Conservation (phyloP, 1,284 basidiomycete species). For the Inonotus obliquus region DNA sequence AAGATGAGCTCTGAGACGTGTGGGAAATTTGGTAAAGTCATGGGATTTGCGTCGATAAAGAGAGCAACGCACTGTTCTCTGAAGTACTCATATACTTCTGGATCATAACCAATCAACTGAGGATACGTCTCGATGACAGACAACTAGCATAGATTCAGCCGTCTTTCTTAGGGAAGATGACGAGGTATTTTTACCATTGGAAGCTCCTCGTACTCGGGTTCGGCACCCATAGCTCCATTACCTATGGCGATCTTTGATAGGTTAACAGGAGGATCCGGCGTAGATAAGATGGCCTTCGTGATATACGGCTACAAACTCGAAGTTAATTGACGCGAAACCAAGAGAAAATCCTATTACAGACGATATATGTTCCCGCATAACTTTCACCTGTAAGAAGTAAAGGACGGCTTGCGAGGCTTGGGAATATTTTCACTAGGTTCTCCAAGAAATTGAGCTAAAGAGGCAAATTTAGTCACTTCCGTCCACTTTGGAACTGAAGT, state of each 20-base stretch:
- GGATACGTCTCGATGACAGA: constrained; percentile 64
- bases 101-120: constrained; percentile 67
- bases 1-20: constrained; percentile 42
- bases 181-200: constrained; percentile 40
- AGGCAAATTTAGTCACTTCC: not conserved
- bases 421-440: constrained; percentile 66
- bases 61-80: constrained; percentile 49
- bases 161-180: not conserved
- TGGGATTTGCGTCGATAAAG: not conserved
- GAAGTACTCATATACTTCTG: constrained; percentile 61
- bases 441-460: constrained; percentile 60
- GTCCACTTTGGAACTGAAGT: not conserved
- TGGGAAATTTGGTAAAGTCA: not conserved
- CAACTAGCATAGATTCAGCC: constrained; percentile 32
- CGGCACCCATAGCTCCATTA: constrained; percentile 53
- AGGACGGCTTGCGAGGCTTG: constrained; percentile 53
- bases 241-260: constrained; percentile 65
- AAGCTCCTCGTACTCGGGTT: constrained; percentile 42
- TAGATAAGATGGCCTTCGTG: constrained; percentile 59
- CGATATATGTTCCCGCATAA: constrained; percentile 64
- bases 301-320: constrained; percentile 54
- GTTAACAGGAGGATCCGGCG: constrained; percentile 61
- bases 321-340: constrained; percentile 34
- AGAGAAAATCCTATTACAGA: constrained; percentile 28
- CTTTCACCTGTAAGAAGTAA: constrained; percentile 61